phyloP scores from a whole-genome alignment of 2,329 filamentous ascomycete genomes.

The Pseudogymnoascus pannorum region DNA sequence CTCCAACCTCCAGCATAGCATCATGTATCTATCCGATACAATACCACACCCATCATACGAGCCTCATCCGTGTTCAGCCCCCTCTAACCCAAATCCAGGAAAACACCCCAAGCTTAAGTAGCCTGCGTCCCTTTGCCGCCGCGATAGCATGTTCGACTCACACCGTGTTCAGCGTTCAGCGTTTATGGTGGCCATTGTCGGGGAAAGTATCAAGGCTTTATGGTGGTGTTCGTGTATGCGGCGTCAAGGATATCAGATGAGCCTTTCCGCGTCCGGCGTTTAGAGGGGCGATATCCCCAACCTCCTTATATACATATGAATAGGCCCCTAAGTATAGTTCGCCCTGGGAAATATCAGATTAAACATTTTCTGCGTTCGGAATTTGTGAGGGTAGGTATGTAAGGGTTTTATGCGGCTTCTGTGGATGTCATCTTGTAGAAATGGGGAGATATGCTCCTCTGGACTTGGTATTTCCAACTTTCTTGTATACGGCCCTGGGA shows the following conservation, averaged over 20 bases:
- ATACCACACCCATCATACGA: too few species aligned
- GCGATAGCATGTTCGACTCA: background rate
- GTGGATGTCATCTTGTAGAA: too few species aligned
- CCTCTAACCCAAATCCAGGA: too few species aligned
- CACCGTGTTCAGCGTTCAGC: background rate
- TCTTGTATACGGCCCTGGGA: too few species aligned
- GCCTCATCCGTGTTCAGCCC: background rate
- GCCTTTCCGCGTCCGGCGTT: background rate
- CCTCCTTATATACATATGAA: background rate
- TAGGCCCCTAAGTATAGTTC: too few species aligned
- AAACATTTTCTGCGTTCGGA: background rate
- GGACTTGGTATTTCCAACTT: too few species aligned
- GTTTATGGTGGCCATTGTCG: too few species aligned
- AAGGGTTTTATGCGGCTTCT: background rate
- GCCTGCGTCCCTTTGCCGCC: background rate
- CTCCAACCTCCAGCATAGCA: too few species aligned
- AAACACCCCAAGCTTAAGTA: too few species aligned
- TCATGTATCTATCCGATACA: too few species aligned
- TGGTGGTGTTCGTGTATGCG: background rate
- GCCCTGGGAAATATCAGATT: background rate
- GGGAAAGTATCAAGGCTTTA: background rate
- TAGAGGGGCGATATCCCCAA: background rate
- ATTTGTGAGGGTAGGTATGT: background rate
- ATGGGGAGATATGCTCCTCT: too few species aligned
- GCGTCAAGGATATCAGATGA: background rate